Base-by-base conservation (phyloP, 1,284 basidiomycete genomes). In the Cutaneotrichosporon dermatis region DNA sequence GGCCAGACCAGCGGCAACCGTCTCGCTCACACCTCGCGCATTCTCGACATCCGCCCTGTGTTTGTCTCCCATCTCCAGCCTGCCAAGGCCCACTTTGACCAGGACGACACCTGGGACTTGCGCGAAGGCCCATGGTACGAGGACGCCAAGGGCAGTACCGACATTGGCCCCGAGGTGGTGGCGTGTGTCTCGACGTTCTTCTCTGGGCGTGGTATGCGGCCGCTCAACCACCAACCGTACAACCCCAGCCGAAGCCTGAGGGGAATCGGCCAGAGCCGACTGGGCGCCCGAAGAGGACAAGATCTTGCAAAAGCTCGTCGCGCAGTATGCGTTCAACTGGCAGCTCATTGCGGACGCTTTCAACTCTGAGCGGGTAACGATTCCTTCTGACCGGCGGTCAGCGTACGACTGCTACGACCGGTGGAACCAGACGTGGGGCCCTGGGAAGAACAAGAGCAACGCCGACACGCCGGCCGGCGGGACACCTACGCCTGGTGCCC, bases 241-340 rank as follows among this genome's bases (percentile, higher is more conserved):
- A 59, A 65, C 51, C 50, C 4, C 59, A 60, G 58, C 36, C 62
- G 42, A 55, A 58, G 64, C 62, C 62, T 0, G 62, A 85, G 42
- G 79, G 80, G 42, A 68, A 72, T 0, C 75, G 82, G 5, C 74
- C 81, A 7, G 84, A 88, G 10, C 83, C 88, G 42, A 77, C 84
- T 98, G 94, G 94, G 87, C 81, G 2, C 68, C 83, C 0, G 82
- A 83, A 48, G 94, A 98, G 62, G 93, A 97, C 72, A 76, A 79
- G 9, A 79, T 89, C 7, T 82, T 98, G 25, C 85, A 87, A 72
- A 82, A 83, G 3, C 79, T 93, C 0, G 85, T 86, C 25, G 86
- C 89, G 62, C 87, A 85, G 68, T 97, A 93, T 75, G 85, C 88
- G 7, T 85, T 83, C 73, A 93, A 97, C 74, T 98, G 95, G 94